phyloP scores from a whole-genome alignment of 306 rosid genomes.

The Acacia crassicarpa region DNA sequence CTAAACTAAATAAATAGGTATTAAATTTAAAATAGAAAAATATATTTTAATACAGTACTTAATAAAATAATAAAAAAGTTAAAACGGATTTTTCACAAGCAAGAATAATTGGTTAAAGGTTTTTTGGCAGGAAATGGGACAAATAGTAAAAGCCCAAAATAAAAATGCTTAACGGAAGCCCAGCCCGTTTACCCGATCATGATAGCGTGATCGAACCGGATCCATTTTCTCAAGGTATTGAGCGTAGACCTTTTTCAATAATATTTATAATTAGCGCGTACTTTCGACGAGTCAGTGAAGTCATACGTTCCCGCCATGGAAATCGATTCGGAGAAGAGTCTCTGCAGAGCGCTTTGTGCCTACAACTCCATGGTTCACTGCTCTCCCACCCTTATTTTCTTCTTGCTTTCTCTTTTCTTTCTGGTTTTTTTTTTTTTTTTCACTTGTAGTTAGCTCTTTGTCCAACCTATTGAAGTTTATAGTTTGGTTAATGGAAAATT shows the following conservation, averaged over 20 bases:
- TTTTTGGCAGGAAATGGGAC: neutral
- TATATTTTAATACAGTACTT: neutral
- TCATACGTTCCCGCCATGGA: slow-evolving; percentile 71
- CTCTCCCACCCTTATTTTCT: neutral
- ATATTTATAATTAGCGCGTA: neutral
- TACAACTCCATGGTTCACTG: slow-evolving; percentile 49
- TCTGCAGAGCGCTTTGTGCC: slow-evolving; percentile 53
- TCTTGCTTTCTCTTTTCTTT: neutral
- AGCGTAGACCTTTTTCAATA: too few relatives aligned
- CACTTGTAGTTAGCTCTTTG: neutral
- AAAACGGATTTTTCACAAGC: neutral
- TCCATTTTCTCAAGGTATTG: neutral
- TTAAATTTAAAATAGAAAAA: neutral
- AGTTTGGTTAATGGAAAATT: neutral
- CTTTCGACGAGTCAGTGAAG: neutral
- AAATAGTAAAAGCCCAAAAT: neutral
- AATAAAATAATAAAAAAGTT: neutral
- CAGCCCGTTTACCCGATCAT: neutral
- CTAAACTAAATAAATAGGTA: neutral
- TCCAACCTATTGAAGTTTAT: neutral
- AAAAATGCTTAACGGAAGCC: neutral
- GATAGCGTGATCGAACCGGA: neutral
- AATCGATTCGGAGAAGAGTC: slow-evolving; percentile 54
- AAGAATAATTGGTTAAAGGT: neutral
- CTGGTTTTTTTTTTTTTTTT: neutral